phyloP scores from a whole-genome alignment of 805 yeast species.

The Zygoascus tannicola region DNA sequence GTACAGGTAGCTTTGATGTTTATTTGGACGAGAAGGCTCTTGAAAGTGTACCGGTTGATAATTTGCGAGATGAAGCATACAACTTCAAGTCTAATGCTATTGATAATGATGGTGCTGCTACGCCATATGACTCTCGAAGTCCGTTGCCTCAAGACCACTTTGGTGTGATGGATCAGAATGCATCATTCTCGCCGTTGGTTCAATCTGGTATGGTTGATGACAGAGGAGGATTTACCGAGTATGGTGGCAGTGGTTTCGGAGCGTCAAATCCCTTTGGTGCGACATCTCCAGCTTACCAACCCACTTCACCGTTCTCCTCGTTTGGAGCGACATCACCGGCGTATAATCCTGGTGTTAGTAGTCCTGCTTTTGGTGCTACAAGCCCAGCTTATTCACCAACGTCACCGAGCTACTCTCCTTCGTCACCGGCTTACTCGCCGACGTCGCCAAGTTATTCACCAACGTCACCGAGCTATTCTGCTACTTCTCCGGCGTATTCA shows the following conservation, averaged over 20 bases:
- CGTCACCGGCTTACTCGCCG: slow-evolving; percentile 68
- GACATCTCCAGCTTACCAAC: slow-evolving; percentile 58
- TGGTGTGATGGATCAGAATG: slow-evolving; percentile 48
- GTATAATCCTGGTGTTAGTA: slow-evolving; percentile 32
- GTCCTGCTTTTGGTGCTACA: slow-evolving; percentile 63
- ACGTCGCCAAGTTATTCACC: slow-evolving; percentile 74
- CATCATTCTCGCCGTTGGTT: slow-evolving; percentile 76
- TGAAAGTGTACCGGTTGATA: slow-evolving; percentile 49
- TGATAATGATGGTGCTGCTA: slow-evolving; percentile 87
- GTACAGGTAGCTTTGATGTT: slow-evolving; percentile 96
- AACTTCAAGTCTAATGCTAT: slow-evolving; percentile 66
- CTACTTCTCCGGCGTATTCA: slow-evolving; percentile 57
- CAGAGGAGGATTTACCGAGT: slow-evolving; percentile 80
- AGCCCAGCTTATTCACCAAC: slow-evolving; percentile 58
- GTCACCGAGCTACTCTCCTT: slow-evolving; percentile 59
- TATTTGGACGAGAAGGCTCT: slow-evolving; percentile 86
- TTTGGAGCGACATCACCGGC: slow-evolving; percentile 54
- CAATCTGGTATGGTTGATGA: slow-evolving; percentile 78
- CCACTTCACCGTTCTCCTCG: slow-evolving; percentile 65
- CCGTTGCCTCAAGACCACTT: slow-evolving; percentile 33
- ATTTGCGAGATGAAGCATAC: slow-evolving; percentile 32
- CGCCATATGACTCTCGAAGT: slow-evolving; percentile 72
- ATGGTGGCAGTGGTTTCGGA: slow-evolving; percentile 59
- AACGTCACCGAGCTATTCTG: slow-evolving; percentile 53
- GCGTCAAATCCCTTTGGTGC: slow-evolving; percentile 44